Evolutionary conservation across 371 early-diverging fungal genomes (phyloP).

Genomic region (Phascolomyces articulosus): DNA sequence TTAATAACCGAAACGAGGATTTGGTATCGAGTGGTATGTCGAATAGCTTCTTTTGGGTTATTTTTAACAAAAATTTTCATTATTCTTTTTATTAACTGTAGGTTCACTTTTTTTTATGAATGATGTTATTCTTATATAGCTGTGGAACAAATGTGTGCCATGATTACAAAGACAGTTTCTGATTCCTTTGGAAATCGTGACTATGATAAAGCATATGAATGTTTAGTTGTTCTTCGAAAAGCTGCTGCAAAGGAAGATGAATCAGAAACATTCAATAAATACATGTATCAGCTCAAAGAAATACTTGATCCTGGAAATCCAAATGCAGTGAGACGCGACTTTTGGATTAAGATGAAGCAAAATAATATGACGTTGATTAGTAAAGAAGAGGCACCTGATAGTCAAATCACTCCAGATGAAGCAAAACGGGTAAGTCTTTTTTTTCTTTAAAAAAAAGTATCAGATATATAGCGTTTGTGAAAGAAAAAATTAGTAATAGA

Average conservation of each 20-base stretch:
- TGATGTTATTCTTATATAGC: slow-evolving; percentile 43
- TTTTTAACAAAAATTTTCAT: background rate
- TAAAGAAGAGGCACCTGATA: slow-evolving; percentile 38
- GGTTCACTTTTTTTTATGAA: background rate
- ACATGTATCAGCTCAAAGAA: slow-evolving; percentile 29
- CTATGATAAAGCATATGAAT: slow-evolving; percentile 55
- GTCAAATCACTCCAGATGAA: slow-evolving; percentile 26
- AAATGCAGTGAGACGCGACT: slow-evolving; percentile 24
- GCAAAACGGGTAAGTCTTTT: slow-evolving; percentile 30
- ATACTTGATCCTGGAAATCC: slow-evolving; percentile 23
- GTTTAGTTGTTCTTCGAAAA: slow-evolving; percentile 52
- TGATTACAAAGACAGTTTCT: slow-evolving; percentile 49
- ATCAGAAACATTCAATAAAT: slow-evolving; percentile 45
- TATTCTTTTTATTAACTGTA: background rate
- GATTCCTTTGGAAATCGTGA: slow-evolving; percentile 60
- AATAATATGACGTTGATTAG: slow-evolving; percentile 38
- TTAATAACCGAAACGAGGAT: slow-evolving; percentile 44
- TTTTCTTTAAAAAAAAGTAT: too few relatives aligned
- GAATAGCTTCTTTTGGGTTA: background rate
- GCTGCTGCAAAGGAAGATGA: slow-evolving; percentile 45
- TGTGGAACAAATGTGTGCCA: slow-evolving; percentile 57
- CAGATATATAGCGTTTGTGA: background rate
- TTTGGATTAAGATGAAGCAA: slow-evolving; percentile 41
- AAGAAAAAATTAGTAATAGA: too few relatives aligned
- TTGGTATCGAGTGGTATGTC: slow-evolving; percentile 42